Base-by-base conservation (phyloP, 805 yeast genomes). In the Kluyveromyces wickerhamii region DNA sequence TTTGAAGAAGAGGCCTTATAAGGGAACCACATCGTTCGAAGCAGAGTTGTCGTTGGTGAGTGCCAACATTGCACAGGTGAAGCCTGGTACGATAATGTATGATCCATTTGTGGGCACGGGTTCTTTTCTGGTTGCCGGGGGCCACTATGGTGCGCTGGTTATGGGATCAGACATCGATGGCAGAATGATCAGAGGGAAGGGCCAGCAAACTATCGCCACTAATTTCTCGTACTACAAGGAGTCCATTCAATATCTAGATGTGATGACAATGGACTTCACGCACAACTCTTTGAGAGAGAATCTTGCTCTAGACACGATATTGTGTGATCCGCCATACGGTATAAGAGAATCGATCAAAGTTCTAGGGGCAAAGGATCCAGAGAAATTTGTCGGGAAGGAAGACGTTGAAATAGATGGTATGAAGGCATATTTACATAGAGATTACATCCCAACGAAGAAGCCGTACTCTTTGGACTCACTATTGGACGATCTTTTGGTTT, bases 101-200 rank as follows among this genome's bases (percentile, higher is more conserved):
- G 98, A 92, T 59, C 98, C 98, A 16, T 92, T 92, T 62, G 86
- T 84, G 3, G 98, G 98, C 0, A 92, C 98, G 0, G 98, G 98
- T 0, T 85, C 96, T 14, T 92, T 92, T 51, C 64, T 89, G 25
- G 80, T 86, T 1, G 88, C 96, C 1, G 94, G 87, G 9, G 85
- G 88, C 0, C 73, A 79, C 43, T 86, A 74, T 55, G 95, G 95
- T 2, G 92, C 89, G 0, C 48, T 77, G 7, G 73, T 85, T 0
- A 60, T 82, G 26, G 97, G 97, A 0, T 79, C 95, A 0, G 98
- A 92, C 56, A 88, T 92, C 34, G 97, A 92, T 54, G 79, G 84
- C 4, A 68, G 95, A 30, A 66, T 89, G 50, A 61, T 76, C 24
- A 73, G 76, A 40, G 96, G 96, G 2, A 65, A 65, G 40, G 71